Evolutionary conservation across 2,329 filamentous ascomycete genomes (phyloP).

Genomic region (Scleromitrula shiraiana): DNA sequence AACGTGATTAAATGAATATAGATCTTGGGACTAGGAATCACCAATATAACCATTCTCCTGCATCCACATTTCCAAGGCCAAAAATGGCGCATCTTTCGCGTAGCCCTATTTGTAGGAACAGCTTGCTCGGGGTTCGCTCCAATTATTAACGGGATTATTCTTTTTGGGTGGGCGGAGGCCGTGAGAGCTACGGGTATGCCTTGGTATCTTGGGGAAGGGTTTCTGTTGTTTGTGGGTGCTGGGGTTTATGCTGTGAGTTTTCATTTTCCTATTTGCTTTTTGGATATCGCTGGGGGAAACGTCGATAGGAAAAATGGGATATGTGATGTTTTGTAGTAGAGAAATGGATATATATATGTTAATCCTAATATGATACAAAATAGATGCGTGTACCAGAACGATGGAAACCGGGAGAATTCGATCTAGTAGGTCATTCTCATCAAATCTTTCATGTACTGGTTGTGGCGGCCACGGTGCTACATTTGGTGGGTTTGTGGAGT

Average conservation of each 20-base stretch:
- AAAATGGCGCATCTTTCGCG: conserved; percentile 1
- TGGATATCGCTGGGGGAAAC: background rate
- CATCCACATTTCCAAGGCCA: conserved; percentile 6
- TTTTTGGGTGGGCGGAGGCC: conserved; percentile 5
- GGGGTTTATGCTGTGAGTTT: conserved; percentile 8
- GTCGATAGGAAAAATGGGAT: background rate
- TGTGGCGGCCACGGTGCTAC: conserved; percentile 11
- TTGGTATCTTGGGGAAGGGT: conserved; percentile 17
- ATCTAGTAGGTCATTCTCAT: conserved; percentile 20
- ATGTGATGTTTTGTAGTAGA: background rate
- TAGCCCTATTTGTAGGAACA: conserved; percentile 1
- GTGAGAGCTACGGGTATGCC: conserved; percentile 11
- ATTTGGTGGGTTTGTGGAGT: conserved; percentile 6
- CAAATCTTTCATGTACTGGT: conserved; percentile 22
- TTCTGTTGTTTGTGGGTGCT: conserved; percentile 10
- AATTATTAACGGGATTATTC: conserved; percentile 3
- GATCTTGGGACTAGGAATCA: background rate
- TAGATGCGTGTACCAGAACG: conserved; percentile 17
- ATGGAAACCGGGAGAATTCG: conserved; percentile 16
- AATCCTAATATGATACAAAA: background rate
- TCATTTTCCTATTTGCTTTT: background rate
- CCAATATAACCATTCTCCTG: background rate
- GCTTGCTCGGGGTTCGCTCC: conserved; percentile 1
- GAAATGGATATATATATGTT: no score
- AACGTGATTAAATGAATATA: background rate